Conservation (phyloP, 768 basidiomycete species). For the Thelephora ganbajun region DNA sequence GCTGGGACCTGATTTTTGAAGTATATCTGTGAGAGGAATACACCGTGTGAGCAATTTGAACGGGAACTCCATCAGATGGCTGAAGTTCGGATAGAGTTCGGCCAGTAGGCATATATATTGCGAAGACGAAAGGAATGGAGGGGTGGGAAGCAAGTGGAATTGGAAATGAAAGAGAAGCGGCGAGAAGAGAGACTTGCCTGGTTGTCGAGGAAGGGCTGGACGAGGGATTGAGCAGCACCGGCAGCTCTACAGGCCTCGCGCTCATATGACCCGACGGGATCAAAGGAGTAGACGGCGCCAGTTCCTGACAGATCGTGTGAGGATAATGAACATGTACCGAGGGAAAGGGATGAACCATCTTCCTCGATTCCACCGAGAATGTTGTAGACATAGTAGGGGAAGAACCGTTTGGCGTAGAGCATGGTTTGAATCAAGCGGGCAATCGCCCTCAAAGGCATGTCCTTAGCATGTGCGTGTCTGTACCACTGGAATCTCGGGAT, state of each 20-base stretch:
- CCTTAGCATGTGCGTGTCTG: constrained; percentile 90
- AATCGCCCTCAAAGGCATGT: constrained; percentile 93
- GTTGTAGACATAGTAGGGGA: constrained; percentile 97
- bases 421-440: constrained; percentile 98
- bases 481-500: constrained; percentile 60
- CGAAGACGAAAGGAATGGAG: constrained; percentile 1
- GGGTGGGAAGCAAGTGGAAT: not conserved
- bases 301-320: constrained; percentile 38
- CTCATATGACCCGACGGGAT: constrained; percentile 97
- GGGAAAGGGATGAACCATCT: constrained; percentile 53
- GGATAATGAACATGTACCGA: constrained; percentile 7
- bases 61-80: constrained; percentile 8
- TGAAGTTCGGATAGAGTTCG: constrained; percentile 35
- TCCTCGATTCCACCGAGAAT: constrained; percentile 94
- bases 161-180: not conserved
- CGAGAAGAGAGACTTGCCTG: constrained; percentile 46
- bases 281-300: constrained; percentile 99
- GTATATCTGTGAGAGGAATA: constrained; percentile 55
- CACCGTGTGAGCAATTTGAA: constrained; percentile 10
- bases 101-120: constrained; percentile 8
- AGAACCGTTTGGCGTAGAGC: constrained; percentile 92
- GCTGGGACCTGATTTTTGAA: constrained; percentile 88
- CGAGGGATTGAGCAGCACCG: constrained; percentile 84
- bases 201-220: constrained; percentile 98
- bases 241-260: constrained; percentile 94